These are phyloP conservation scores for Senna siamea DNA, from an alignment of 306 rosid genomes.

Conservation along the genomic window DNA sequence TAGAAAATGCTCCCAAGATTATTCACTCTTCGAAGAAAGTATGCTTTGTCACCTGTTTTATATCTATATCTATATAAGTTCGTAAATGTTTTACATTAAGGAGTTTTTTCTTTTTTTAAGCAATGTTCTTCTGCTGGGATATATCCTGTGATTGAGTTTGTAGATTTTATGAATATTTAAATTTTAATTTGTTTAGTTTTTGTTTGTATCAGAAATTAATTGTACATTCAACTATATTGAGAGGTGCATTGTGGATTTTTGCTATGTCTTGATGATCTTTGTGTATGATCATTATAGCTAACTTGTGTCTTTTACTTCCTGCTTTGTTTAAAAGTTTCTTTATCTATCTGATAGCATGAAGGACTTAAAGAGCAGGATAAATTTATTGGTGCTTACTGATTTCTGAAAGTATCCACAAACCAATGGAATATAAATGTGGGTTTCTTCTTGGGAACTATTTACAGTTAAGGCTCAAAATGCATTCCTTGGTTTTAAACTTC, in stretches of 20 bases:
- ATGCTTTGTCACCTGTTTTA: constrained; percentile 36
- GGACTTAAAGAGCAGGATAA: neutral
- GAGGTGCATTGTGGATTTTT: neutral
- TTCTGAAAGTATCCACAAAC: neutral
- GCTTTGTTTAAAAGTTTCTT: neutral
- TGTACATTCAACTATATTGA: neutral
- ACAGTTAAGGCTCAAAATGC: neutral
- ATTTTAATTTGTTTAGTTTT: neutral
- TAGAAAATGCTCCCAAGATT: constrained; percentile 59
- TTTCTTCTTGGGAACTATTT: neutral
- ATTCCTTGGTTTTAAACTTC: neutral
- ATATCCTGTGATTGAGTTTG: constrained; percentile 10
- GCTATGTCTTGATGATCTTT: neutral
- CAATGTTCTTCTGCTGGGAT: neutral
- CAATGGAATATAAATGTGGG: neutral
- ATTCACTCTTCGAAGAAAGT: constrained; percentile 85
- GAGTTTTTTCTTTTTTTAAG: neutral
- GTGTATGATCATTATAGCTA: neutral
- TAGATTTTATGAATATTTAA: neutral
- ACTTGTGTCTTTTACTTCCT: neutral
- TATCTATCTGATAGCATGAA: neutral
- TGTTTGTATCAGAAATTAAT: neutral
- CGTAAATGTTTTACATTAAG: neutral
- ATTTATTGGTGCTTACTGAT: neutral
- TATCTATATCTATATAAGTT: neutral